A percentile compares a stretch with the other conserved stretches of the same genome.
Evolutionary conservation across 768 basidiomycete genomes (phyloP).

Genomic region (Pleurotus citrinopileatus): DNA sequence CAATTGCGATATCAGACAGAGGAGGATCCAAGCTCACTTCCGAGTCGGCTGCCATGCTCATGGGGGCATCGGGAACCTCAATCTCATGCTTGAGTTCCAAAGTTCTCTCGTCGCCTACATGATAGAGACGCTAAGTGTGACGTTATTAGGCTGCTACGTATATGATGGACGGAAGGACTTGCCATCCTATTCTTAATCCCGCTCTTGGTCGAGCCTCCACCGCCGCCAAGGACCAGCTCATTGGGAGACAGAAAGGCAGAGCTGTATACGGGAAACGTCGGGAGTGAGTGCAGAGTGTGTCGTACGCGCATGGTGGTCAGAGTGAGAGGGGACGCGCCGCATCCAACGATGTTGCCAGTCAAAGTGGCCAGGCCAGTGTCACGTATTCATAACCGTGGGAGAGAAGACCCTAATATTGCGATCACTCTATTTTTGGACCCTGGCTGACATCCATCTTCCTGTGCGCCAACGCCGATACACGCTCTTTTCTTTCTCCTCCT

Average conservation of each 20-base stretch:
- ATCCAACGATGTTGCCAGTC: not conserved
- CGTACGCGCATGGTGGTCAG: conserved; percentile 63
- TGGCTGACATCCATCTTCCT: not conserved
- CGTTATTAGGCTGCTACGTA: conserved; percentile 10
- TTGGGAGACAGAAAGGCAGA: conserved; percentile 74
- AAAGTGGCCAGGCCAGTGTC: not conserved
- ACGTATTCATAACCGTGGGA: not conserved
- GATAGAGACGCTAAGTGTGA: conserved; percentile 60
- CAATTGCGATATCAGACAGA: conserved; percentile 1
- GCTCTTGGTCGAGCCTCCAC: conserved; percentile 79
- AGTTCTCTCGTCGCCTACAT: conserved; percentile 48
- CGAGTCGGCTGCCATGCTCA: conserved; percentile 80
- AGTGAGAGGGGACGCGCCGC: not conserved
- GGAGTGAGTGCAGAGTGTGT: conserved; percentile 75
- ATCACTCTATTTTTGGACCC: conserved; percentile 6
- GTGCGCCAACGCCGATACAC: not conserved
- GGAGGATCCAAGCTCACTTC: conserved; percentile 38
- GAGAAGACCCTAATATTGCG: not conserved
- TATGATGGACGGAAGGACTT: conserved; percentile 25
- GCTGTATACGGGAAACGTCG: conserved; percentile 87
- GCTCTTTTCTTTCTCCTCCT: not conserved
- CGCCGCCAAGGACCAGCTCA: conserved; percentile 81
- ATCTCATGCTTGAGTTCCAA: conserved; percentile 64
- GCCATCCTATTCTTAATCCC: conserved; percentile 96
- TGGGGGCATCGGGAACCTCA: conserved; percentile 93